A percentile compares a stretch with the other conserved stretches of the same genome.
phyloP scores from a whole-genome alignment of 2,329 filamentous ascomycete species.

The Trichoderma sp. region DNA sequence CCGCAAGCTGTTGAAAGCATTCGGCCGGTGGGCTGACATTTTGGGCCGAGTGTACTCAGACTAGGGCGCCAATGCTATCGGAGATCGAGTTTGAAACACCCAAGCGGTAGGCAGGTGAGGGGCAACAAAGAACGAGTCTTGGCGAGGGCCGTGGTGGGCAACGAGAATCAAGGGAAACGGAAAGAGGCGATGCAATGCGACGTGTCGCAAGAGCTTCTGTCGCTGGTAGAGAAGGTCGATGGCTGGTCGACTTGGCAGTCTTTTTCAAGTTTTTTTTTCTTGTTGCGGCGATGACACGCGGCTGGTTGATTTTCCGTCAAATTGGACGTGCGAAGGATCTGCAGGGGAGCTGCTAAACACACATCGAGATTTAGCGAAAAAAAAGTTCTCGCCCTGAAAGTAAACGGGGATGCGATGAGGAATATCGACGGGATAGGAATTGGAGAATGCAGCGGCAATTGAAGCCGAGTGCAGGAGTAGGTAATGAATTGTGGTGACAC shows the following conservation, averaged over 20 bases:
- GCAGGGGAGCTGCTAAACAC: slow-evolving; percentile 3
- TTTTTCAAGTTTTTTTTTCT: background rate
- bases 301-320: slow-evolving; percentile 5
- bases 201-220: slow-evolving; percentile 10
- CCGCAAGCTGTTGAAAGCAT: slow-evolving; percentile 80
- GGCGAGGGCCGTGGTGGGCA: slow-evolving; percentile 39
- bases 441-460: slow-evolving; percentile 9
- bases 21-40: slow-evolving; percentile 90
- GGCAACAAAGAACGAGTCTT: slow-evolving; percentile 29
- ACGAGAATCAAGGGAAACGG: slow-evolving; percentile 24
- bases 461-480: background rate
- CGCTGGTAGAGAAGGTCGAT: background rate
- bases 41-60: slow-evolving; percentile 28
- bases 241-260: slow-evolving; percentile 1
- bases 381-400: background rate
- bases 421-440: background rate
- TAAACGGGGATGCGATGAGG: background rate
- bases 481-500: slow-evolving; percentile 14
- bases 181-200: background rate
- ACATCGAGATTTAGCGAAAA: slow-evolving; percentile 15
- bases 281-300: slow-evolving; percentile 3
- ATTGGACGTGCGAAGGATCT: background rate
- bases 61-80: slow-evolving; percentile 29
- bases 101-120: slow-evolving; percentile 28
- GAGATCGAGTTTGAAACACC: slow-evolving; percentile 25